Percentiles rank a stretch among this genome's conserved stretches.
These are phyloP conservation scores for Canavalia gladiata DNA, from an alignment of 306 rosid species.

Conservation along the genomic window DNA sequence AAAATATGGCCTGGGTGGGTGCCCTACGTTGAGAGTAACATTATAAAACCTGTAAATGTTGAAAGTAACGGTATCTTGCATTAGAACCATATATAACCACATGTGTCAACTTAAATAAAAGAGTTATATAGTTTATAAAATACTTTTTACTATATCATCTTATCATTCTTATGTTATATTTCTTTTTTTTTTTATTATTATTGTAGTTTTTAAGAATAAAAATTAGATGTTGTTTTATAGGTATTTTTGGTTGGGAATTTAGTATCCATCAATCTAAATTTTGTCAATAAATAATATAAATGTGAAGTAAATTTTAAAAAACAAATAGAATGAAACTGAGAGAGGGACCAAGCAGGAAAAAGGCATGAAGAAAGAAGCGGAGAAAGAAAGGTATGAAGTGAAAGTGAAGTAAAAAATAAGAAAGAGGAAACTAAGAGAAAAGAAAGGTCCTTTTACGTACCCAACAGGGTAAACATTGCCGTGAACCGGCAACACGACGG, in stretches of 20 bases:
- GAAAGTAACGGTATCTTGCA: conserved; percentile 10
- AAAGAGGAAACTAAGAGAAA: conserved; percentile 5
- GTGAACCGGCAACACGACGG: conserved; percentile 73
- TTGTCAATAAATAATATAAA: too few relatives aligned
- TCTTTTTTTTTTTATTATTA: too few relatives aligned
- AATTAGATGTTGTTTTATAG: too few relatives aligned
- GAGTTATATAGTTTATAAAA: too few relatives aligned
- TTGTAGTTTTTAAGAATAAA: too few relatives aligned
- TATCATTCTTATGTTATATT: too few relatives aligned
- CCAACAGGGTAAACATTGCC: conserved; percentile 94
- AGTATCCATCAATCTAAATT: too few relatives aligned
- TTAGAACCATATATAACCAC: neutral
- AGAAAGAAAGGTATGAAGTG: conserved; percentile 45
- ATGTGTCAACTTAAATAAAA: neutral
- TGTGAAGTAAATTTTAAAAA: too few relatives aligned
- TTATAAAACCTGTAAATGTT: conserved; percentile 74
- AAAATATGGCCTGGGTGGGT: conserved; percentile 90
- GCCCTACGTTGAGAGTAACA: conserved; percentile 79
- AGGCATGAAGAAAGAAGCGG: neutral
- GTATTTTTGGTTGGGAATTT: too few relatives aligned
- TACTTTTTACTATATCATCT: too few relatives aligned
- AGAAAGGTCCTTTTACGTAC: conserved; percentile 53
- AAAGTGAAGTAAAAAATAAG: neutral
- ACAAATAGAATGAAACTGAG: neutral
- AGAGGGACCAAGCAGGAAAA: conserved; percentile 11